Conservation (phyloP, 2,329 filamentous ascomycete species). For the Alternaria hordeiaustralica region DNA sequence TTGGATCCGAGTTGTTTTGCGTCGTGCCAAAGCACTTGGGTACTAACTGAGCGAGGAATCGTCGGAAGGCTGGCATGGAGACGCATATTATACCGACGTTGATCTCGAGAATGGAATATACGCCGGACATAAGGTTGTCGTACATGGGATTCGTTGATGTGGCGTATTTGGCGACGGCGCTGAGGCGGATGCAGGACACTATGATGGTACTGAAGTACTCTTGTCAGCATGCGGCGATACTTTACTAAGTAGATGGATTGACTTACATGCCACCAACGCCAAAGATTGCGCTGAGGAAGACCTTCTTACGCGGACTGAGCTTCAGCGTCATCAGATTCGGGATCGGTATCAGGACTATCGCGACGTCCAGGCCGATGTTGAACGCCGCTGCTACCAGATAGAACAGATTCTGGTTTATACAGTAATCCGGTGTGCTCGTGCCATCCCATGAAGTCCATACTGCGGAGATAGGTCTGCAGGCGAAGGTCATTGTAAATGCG, state of each 20-base stretch:
- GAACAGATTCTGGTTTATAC: constrained; percentile 31
- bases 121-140: constrained; percentile 31
- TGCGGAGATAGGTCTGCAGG: constrained; percentile 26
- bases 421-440: constrained; percentile 22
- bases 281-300: constrained; percentile 42
- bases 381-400: constrained; percentile 14
- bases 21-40: constrained; percentile 31
- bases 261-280: constrained; percentile 46
- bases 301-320: constrained; percentile 33
- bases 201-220: constrained; percentile 32
- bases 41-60: constrained; percentile 35
- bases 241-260: neutral
- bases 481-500: constrained; percentile 22
- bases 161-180: constrained; percentile 50
- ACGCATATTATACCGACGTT: constrained; percentile 25
- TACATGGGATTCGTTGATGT: constrained; percentile 48
- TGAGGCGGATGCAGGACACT: constrained; percentile 50
- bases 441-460: constrained; percentile 32
- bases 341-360: constrained; percentile 22
- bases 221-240: constrained; percentile 6
- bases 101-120: constrained; percentile 24
- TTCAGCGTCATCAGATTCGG: constrained; percentile 24
- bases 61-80: constrained; percentile 24
- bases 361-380: constrained; percentile 28
- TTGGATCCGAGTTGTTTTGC: neutral